Conservation (phyloP, 2,329 filamentous ascomycete genomes). For the Penicillium sp. region DNA sequence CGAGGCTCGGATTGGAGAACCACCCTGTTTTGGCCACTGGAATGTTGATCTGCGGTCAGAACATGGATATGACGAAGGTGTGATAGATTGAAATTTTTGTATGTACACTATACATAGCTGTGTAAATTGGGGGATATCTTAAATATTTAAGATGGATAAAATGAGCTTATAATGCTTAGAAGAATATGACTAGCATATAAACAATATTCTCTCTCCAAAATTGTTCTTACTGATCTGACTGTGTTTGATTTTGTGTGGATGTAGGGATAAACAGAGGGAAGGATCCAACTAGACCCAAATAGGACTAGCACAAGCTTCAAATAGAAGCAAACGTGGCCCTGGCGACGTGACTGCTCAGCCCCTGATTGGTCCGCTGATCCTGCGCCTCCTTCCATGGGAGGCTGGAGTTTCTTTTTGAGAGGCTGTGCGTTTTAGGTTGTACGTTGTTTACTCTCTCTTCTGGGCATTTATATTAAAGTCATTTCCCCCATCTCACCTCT, state of each 20-base stretch:
- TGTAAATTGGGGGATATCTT: neutral
- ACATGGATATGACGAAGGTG: neutral
- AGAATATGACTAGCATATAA: neutral
- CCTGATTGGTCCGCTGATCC: conserved; percentile 20
- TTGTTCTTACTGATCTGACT: neutral
- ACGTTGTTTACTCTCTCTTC: neutral
- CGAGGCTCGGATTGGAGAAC: neutral
- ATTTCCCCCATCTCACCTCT: neutral
- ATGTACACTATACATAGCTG: neutral
- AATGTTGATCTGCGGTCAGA: conserved; percentile 10
- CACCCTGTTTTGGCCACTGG: conserved; percentile 1
- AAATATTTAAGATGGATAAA: neutral
- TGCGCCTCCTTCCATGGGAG: conserved; percentile 23
- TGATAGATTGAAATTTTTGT: neutral
- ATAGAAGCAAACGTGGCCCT: conserved; percentile 31
- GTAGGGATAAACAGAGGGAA: neutral
- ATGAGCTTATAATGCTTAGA: neutral
- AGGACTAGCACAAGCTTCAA: conserved; percentile 12
- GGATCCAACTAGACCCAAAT: neutral
- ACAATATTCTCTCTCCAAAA: neutral
- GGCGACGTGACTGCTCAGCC: conserved; percentile 14
- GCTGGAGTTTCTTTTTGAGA: conserved; percentile 18
- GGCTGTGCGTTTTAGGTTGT: conserved; percentile 13
- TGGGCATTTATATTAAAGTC: conserved; percentile 10
- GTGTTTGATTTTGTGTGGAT: neutral